Base-by-base conservation (phyloP, 2,329 filamentous ascomycete genomes). In the Periconia sp. region DNA sequence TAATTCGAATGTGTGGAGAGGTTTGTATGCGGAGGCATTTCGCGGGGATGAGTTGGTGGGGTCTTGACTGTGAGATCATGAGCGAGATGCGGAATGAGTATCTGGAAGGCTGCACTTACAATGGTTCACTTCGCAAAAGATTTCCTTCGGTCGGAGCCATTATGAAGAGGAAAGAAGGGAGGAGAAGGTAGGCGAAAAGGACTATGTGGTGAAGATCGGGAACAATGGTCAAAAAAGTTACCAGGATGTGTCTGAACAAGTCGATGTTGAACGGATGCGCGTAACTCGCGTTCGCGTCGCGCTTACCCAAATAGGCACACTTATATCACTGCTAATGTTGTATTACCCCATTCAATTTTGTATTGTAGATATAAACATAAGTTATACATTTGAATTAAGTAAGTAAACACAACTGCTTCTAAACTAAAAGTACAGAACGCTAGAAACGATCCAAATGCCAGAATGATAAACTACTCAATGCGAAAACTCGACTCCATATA, bases 1-100 rank as follows among this genome's bases (percentile, higher is more conserved):
- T 10, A 97, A 84, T 46, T 79, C 78, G 74, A 92, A 97, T 8
- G 87, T 89, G 50, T 85, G 77, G 27, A 95, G 81, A 0, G 93
- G 86, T 52, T 85, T 87, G 79, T 97, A 97, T 51, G 75, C 65
- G 2, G 84, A 86, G 18, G 79, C 60, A 42, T 59, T 52, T 57
- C 71, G 64, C 42, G 57, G 54, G 11, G 62, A 58, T 23, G 57
- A 50, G 27, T 56, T 52, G 40, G 65, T 54, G 47, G 65, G 58
- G 56, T 69, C 66, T 49, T 58, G 60, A 47, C 69, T 71, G 53
- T 41, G 41, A 45, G 33, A 15, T 43, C 49, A 55, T 68, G 45
- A 66, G 57, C 20, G 27, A 30, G 49, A n/a, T 18, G 27, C n/a
- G 17, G 14, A 20, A 18, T 9, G 18, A 15, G n/a, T 31, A 30